phyloP scores from a whole-genome alignment of 2,329 filamentous ascomycete genomes.

The Fusarium phyllophilum region DNA sequence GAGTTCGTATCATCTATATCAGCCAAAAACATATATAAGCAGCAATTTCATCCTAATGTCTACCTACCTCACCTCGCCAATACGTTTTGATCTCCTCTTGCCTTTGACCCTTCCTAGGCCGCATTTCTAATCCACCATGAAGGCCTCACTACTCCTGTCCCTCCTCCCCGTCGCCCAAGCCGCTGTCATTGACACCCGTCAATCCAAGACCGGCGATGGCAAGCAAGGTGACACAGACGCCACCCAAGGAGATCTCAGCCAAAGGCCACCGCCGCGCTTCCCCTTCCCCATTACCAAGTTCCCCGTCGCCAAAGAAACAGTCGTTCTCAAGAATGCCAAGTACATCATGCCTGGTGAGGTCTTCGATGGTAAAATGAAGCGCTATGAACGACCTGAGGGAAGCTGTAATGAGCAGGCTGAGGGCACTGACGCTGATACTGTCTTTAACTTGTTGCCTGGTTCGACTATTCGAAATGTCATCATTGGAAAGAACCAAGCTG shows the following conservation, averaged over 20 bases:
- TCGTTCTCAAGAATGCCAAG: constrained; percentile 43
- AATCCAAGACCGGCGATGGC: constrained; percentile 41
- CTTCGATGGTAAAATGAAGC: constrained; percentile 51
- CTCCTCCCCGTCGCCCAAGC: constrained; percentile 36
- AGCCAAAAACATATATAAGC: background rate
- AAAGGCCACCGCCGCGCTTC: constrained; percentile 45
- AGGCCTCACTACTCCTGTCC: constrained; percentile 32
- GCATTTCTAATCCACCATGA: constrained; percentile 22
- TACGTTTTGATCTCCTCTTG: background rate
- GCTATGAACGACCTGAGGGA: constrained; percentile 52
- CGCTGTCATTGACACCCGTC: constrained; percentile 26
- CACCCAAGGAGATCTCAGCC: constrained; percentile 41
- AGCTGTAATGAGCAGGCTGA: constrained; percentile 58
- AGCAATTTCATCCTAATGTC: accelerated
- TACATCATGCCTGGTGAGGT: constrained; percentile 47
- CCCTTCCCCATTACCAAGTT: constrained; percentile 46
- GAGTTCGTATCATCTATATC: no score
- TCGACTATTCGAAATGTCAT: constrained; percentile 53
- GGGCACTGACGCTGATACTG: constrained; percentile 53
- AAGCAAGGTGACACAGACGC: constrained; percentile 34
- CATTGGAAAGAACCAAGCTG: constrained; percentile 51
- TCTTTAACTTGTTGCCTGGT: constrained; percentile 51
- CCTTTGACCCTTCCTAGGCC: accelerated
- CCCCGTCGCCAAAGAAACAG: constrained; percentile 43
- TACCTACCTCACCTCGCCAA: accelerated